Base-by-base conservation (phyloP, 768 basidiomycete genomes). In the Steccherinum ochraceum region DNA sequence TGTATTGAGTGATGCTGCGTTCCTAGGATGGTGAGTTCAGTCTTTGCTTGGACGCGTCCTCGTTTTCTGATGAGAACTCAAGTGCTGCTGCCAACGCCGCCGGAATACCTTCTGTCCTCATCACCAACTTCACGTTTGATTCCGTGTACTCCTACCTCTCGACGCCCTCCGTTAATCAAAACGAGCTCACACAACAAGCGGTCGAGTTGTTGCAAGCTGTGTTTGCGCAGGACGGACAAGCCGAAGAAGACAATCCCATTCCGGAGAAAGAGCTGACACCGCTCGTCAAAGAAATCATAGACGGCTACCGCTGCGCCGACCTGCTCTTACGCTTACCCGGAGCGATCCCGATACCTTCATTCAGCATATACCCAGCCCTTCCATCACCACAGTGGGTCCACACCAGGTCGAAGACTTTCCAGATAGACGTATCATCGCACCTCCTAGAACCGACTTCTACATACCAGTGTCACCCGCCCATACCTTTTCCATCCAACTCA, bases 51-150 rank as follows among this genome's bases (percentile, higher is more conserved):
- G 30, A 7, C 30, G 16, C 30, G 16, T 16, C 30, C 30, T 35
- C 30, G 30, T 35, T 35, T 7, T 35, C 30, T 46, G 19, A 18
- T n/a, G 12, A 12, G 12, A 23, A 10, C 44, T 12, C 54, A 87
- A n/a, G 85, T 58, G 72, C 84, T 27, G 85, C 87, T 1, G 88
- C 86, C 2, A 78, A 81, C 42, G 62, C 69, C 30, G 76, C 80
- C 0, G 73, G 76, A 0, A 70, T 89, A n/a, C 88, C 86, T 1
- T 83, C 84, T 1, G 71, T 83, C 39, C 69, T 91, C 16, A 76
- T 89, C 56, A 88, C 86, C 41, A 91, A 91, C 68, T 91, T 91
- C 62, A 84, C 86, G 0, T 91, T 90, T 64, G 87, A 91, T 66
- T 84, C 87, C 1, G 86, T 89, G 12, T 91, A 84, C 64, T 86